Evolutionary conservation across 768 basidiomycete species (phyloP), one percentile per base, ranked within the genome.

Genomic region (Hortiboletus flavorubellus): DNA sequence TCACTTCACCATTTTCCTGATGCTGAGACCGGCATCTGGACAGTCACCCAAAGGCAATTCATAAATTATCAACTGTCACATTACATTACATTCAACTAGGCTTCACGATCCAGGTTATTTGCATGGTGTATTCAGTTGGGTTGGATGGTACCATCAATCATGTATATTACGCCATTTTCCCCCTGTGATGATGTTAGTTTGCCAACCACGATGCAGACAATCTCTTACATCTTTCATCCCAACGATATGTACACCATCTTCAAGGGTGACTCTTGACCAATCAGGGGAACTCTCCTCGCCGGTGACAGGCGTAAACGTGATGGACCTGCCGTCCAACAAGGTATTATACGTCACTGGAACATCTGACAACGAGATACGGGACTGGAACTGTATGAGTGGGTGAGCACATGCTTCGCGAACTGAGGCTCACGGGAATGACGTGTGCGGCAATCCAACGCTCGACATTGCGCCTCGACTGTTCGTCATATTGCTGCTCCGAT

Each of bases 391-490:
- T 10, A 56, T 43, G 14, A 40, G 45, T 6, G 1, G 49, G 41
- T n/a, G 44, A 5, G 12, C 3, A 29, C 0, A 33, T 44, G 37
- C 5, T 16, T 35, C 37, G 44, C 46, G 42, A 23, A 18, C 11
- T 31, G 59, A 23, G 30, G 9, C 78, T 58, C 66, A 93, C 93
- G 6, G 91, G 88, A 50, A 96, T 80, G 55, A 95, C 84, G 64
- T 94, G 93, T 3, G 86, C 86, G 2, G 84, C 82, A 0, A 95
- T 78, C 89, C 93, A 96, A 48, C 77, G 78, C 61, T 86, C 80
- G 12, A 95, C 87, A 61, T 93, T 90, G 60, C 71, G 72, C 71
- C 75, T 84, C 8, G 85, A 81, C 18, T 16, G 66, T 11, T 72
- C 71, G 53, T 93, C 86, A 38, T 80, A 83, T 60, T 91, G 83